Percentiles rank a stretch among this genome's conserved stretches.
Evolutionary conservation across 2,329 filamentous ascomycete genomes (phyloP).

Genomic region (Arthrinium phaeospermum): DNA sequence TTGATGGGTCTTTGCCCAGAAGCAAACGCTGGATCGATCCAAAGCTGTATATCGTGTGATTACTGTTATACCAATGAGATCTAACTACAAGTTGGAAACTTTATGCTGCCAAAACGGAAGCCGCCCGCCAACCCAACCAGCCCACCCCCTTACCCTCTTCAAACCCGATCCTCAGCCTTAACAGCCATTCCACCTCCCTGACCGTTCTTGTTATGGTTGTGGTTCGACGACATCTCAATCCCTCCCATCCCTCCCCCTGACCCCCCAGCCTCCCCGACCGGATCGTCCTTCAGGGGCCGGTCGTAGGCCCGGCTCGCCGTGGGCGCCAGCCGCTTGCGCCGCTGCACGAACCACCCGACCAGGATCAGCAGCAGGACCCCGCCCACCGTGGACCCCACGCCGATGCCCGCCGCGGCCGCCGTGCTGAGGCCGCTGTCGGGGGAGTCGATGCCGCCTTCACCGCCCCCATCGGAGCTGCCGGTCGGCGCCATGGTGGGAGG

Average conservation of each 20-base stretch:
- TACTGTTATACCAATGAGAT: neutral
- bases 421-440: constrained; percentile 19
- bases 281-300: constrained; percentile 10
- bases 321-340: constrained; percentile 10
- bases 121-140: no score
- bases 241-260: neutral
- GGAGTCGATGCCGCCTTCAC: neutral
- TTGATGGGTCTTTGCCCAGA: no score
- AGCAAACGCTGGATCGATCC: no score
- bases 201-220: no score
- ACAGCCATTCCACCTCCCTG: neutral
- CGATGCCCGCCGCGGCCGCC: constrained; percentile 21
- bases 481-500: neutral
- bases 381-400: constrained; percentile 20
- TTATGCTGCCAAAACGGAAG: no score
- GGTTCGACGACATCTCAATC: neutral
- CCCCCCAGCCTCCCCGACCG: neutral
- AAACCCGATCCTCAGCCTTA: neutral
- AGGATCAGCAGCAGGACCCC: constrained; percentile 22
- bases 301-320: constrained; percentile 13
- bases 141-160: neutral
- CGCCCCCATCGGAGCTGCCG: neutral
- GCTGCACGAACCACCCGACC: constrained; percentile 17
- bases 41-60: no score
- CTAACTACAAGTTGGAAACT: neutral